Evolutionary conservation across 805 yeast species (phyloP), one percentile per base, ranked within the genome.

Genomic region (Starmerella apicola): DNA sequence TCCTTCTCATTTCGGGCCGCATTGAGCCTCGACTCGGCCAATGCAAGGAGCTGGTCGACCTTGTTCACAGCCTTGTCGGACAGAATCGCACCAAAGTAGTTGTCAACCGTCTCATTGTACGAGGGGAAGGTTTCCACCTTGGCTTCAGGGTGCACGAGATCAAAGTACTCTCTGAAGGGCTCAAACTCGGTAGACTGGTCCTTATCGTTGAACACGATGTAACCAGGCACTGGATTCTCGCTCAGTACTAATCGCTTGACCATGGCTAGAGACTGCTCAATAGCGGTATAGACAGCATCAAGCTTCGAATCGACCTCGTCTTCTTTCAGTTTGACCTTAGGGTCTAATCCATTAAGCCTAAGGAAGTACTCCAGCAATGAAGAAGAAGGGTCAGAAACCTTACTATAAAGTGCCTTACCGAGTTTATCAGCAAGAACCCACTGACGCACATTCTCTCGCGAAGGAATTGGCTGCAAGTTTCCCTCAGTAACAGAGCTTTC

Each of bases 1-100:
- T 68, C 66, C 44, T 84, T 79, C 48, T 85, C 95, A 37, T 65
- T 65, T 40, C 76, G 72, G 2, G 95, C 95, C 39, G 72, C 72
- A 26, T 78, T 76, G 17, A 88, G 61, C 47, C 88, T 71, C 50
- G 75, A 80, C 43, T 72, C 70, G 1, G 95, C 95, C 39, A 72
- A 70, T n/a, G 67, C 46, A 28, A 44, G 44, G 17, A 52, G 41
- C 35, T 75, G 78, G 45, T 83, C 93, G 25, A 81, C 71, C 42
- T 76, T 72, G 41, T 81, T 60, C 0, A 85, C 77, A 51, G 76
- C 73, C 52, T 82, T 83, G 3, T 84, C 74, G 3, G 93, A 76
- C 54, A 88, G 94, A 13, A 86, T 65, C 0, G 88, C 76, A 0
- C 95, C 83, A 56, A 81, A 88, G 54, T 81, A 88, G 30, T 64